Evolutionary conservation across 768 basidiomycete species (phyloP), one percentile per base, ranked within the genome.

Genomic region (Agaricus subrufescens): DNA sequence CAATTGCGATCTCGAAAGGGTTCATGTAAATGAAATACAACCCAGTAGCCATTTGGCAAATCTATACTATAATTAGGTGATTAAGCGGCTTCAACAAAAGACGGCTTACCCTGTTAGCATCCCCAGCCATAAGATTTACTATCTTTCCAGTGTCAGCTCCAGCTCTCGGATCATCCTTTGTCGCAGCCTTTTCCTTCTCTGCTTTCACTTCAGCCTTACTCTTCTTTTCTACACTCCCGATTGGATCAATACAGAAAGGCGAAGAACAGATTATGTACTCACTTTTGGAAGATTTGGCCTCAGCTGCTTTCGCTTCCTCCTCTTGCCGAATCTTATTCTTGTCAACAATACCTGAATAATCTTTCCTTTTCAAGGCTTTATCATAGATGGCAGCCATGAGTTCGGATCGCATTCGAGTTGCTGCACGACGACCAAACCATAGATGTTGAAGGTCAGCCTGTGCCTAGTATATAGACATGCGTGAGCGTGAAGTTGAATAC

Each of bases 71-170:
- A n/a, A 19, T 54, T 15, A 30, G 7, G 45, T 44, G 47, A 5
- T 25, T 42, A 39, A 1, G n/a, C 48, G 37, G 12, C 15, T 14
- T 19, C 7, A 12, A 10, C 6, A 10, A 30, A 44, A n/a, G 4
- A 10, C 29, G 14, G 65, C 71, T 39, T 46, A 81, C 77, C 47
- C 77, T 71, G 63, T 85, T 87, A 2, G 85, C 84, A 65, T 92
- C 90, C 6, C 82, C 84, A 12, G 89, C 84, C 91, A 95, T 95
- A 37, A 94, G 70, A 61, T 92, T 91, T 53, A 94, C 90, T 51
- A 95, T 91, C 67, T 94, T 94, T 11, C 94, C 94, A 11, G 89
- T 77, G 66, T 93, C 89, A 7, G 94, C 94, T 14, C 91, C 89
- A 0, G 86, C 80, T 61, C 82, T 86, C 1, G 85, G 81, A 30